Base-by-base conservation (phyloP, 2,329 filamentous ascomycete genomes). In the Pseudogymnoascus sp. region DNA sequence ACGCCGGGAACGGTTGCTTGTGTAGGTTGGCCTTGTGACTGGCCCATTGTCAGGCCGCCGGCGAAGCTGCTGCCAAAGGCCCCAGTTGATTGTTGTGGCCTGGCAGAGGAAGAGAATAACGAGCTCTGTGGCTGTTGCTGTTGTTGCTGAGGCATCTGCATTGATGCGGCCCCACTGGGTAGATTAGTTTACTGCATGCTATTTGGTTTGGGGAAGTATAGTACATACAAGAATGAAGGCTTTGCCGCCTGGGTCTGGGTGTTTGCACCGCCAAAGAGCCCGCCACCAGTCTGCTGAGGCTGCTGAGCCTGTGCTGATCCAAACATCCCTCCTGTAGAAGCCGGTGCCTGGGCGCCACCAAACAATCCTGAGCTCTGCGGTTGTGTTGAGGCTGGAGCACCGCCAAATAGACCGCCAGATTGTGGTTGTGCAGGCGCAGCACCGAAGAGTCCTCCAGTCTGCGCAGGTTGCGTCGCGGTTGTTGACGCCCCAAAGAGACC, bases 1-100 rank as follows among this genome's bases (percentile, higher is more conserved):
- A 91, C 88, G 16, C 89, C 90, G 0, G 88, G 86, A 14, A 87
- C 81, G 12, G 79, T 80, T 68, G 83, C 82, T 67, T 83, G 81
- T 60, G 80, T 77, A 62, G 62, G 31, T 59, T 72, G 68, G 25
- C 67, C 21, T 23, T 70, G 71, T 66, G 78, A 75, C 68, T 83
- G 82, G 63, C 81, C 82, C 73, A 84, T 78, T 34, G 75, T 78
- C 23, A 78, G 67, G 42, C 76, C 75, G 16, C 63, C 63, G 9
- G 38, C 53, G 12, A 78, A 67, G 36, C 75, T 75, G 42, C 25
- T 65, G 11, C 60, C 56, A 21, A 65, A 65, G n/a, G 61, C 60
- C 16, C 28, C 37, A 12, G 65, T 8, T 3, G 37, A 21, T n/a
- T 62, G 60, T 62, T 62, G 60, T 60, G 34, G 59, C 9, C 63